Conservation (phyloP, 495 filamentous ascomycete genomes). For the Penicillium macrosclerotiorum region DNA sequence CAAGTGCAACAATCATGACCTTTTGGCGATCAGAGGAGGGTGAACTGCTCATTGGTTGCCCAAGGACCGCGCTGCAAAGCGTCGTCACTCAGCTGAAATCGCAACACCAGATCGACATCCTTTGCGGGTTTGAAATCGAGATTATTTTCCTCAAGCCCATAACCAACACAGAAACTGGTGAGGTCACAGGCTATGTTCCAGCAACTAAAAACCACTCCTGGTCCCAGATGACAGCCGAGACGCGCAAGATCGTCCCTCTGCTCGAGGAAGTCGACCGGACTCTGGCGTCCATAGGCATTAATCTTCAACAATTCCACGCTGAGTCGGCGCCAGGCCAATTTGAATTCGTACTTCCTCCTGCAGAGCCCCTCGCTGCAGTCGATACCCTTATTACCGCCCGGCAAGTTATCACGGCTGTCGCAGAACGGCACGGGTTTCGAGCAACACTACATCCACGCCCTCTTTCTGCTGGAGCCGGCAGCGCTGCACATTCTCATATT, state of each 20-base stretch:
- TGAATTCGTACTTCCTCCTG: slow-evolving; percentile 72
- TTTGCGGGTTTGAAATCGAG: slow-evolving; percentile 82
- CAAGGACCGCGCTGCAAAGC: slow-evolving; percentile 53
- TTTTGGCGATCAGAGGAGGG: slow-evolving; percentile 51
- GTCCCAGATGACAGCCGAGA: slow-evolving; percentile 43
- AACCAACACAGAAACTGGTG: slow-evolving; percentile 12
- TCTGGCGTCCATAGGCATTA: slow-evolving; percentile 60
- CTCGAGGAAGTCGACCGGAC: slow-evolving; percentile 61
- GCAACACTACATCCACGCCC: slow-evolving; percentile 81
- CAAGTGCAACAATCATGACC: slow-evolving; percentile 56
- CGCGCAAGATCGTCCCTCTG: slow-evolving; percentile 45
- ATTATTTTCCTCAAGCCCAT: slow-evolving; percentile 61
- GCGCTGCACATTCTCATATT: slow-evolving; percentile 47
- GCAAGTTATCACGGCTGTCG: slow-evolving; percentile 57
- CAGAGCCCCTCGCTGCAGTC: slow-evolving; percentile 63
- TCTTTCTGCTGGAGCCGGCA: slow-evolving; percentile 36
- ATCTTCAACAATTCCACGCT: slow-evolving; percentile 72
- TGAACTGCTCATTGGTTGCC: slow-evolving; percentile 45
- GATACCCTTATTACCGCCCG: slow-evolving; percentile 73
- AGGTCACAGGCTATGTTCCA: slow-evolving; percentile 15
- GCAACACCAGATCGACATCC: slow-evolving; percentile 46
- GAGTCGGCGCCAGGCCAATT: slow-evolving; percentile 76
- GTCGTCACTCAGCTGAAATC: slow-evolving; percentile 46
- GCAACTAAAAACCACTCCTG: slow-evolving; percentile 49
- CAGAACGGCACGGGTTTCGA: slow-evolving; percentile 47